phyloP scores from a whole-genome alignment of 495 filamentous ascomycete genomes.

The Penicillium odoratum region DNA sequence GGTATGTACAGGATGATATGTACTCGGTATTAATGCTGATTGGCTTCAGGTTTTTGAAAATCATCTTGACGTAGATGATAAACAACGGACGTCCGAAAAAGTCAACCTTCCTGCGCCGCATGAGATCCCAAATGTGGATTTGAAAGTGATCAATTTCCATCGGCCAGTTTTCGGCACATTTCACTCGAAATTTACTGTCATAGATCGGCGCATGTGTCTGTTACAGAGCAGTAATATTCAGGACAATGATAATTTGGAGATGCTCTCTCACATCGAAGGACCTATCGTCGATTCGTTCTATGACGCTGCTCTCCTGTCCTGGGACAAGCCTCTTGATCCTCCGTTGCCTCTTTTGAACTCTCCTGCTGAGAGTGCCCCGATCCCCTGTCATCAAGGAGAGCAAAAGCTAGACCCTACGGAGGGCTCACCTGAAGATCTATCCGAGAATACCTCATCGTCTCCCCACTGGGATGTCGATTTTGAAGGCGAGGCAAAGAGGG shows the following conservation, averaged over 20 bases:
- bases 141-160: conserved; percentile 75
- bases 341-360: conserved; percentile 56
- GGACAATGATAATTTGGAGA: conserved; percentile 77
- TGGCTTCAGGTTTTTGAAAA: conserved; percentile 51
- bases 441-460: conserved; percentile 56
- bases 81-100: conserved; percentile 54
- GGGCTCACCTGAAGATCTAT: conserved; percentile 36
- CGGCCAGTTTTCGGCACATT: conserved; percentile 72
- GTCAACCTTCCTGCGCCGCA: conserved; percentile 59
- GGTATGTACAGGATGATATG: conserved; percentile 15
- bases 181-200: conserved; percentile 74
- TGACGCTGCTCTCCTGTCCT: conserved; percentile 69
- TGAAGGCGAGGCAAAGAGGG: conserved; percentile 56
- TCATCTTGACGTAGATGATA: conserved; percentile 57
- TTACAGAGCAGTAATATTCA: conserved; percentile 77
- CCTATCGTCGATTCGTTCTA: conserved; percentile 75
- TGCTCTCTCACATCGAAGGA: conserved; percentile 77
- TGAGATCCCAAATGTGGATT: conserved; percentile 69
- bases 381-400: conserved; percentile 22
- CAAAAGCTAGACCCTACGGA: conserved; percentile 6
- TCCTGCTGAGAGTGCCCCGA: conserved; percentile 45
- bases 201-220: conserved; percentile 67
- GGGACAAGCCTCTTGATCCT: conserved; percentile 63
- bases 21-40: conserved; percentile 7
- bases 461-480: conserved; percentile 65